Evolutionary conservation across 768 basidiomycete species (phyloP).

Genomic region (Psilocybe cubensis): DNA sequence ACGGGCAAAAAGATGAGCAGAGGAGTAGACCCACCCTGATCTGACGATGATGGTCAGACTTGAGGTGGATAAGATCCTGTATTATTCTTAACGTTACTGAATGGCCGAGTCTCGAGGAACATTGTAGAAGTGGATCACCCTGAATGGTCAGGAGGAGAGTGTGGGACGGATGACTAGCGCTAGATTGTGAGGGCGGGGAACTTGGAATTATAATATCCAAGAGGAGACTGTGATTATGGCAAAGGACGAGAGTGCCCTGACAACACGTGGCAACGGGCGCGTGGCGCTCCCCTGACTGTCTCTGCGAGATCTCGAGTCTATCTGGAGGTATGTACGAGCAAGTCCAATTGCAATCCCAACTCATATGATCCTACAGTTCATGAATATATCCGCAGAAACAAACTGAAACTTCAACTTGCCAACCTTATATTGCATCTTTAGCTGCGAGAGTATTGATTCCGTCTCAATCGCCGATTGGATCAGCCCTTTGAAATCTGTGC

Average conservation of each 20-base stretch:
- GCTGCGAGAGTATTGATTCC: conserved; percentile 10
- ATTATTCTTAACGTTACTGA: background rate
- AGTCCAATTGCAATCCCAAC: background rate
- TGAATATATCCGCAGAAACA: conserved; percentile 6
- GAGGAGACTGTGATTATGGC: background rate
- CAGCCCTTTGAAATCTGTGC: conserved; percentile 4
- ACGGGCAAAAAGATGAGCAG: background rate
- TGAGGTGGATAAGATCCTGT: background rate
- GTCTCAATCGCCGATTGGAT: conserved; percentile 24
- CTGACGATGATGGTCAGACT: background rate
- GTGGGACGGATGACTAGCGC: background rate
- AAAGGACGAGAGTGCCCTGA: conserved; percentile 17
- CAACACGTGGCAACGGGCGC: conserved; percentile 27
- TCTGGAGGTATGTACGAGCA: background rate
- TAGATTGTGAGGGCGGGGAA: background rate
- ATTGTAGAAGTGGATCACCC: background rate
- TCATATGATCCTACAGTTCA: conserved; percentile 3
- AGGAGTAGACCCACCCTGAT: background rate
- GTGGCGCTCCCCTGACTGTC: conserved; percentile 11
- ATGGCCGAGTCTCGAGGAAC: conserved; percentile 1
- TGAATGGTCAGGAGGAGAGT: background rate
- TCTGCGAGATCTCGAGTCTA: background rate
- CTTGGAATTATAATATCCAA: background rate
- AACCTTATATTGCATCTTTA: conserved; percentile 4
- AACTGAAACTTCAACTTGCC: conserved; percentile 7